Evolutionary conservation across 371 early-diverging fungal species (phyloP), one percentile per base, ranked within the genome.

Genomic region (Gilbertella persicaria): DNA sequence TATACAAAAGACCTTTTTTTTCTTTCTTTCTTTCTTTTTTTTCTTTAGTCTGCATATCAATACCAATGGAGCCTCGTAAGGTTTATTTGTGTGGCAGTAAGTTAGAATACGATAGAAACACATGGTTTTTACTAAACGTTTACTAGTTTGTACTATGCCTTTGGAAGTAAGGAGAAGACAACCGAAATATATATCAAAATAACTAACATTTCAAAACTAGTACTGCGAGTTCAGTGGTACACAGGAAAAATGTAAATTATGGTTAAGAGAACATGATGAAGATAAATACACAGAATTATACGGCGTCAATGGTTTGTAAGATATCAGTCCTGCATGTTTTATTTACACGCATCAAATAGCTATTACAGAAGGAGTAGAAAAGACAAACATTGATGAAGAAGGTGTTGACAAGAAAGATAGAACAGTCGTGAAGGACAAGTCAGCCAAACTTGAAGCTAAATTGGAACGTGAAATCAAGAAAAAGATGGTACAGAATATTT

Each of bases 141-240:
- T 13, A 45, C 7, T 59, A 83, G 83, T 83, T 28, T 83, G 83
- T 49, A 69, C 84, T 5, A 73, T 84, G 71, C 82, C 80, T 25
- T 71, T 76, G 45, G 82, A 81, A 66, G 84, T 83, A 73, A 54
- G 23, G 19, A 14, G n/a, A 28, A n/a, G 4, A 50, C 21, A 17
- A 14, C 28, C 4, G 29, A 21, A 29, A 28, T 20, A 25, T 30
- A 28, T 46, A 9, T 33, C 13, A 47, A 36, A 63, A 14, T 50
- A 44, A 30, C 30, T 42, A 28, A 24, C 38, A 25, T 37, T 50
- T 25, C 42, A 33, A 12, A n/a, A 5, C 13, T 58, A 96, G 91
- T 94, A 89, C 73, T 96, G 96, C 78, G 92, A 91, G 76, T 93
- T 87, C 58, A 89, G 92, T n/a, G 83, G 88, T 33, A 85, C 87